Evolutionary conservation across 1,284 basidiomycete genomes (phyloP).

Genomic region (Ustilago cynodontis): DNA sequence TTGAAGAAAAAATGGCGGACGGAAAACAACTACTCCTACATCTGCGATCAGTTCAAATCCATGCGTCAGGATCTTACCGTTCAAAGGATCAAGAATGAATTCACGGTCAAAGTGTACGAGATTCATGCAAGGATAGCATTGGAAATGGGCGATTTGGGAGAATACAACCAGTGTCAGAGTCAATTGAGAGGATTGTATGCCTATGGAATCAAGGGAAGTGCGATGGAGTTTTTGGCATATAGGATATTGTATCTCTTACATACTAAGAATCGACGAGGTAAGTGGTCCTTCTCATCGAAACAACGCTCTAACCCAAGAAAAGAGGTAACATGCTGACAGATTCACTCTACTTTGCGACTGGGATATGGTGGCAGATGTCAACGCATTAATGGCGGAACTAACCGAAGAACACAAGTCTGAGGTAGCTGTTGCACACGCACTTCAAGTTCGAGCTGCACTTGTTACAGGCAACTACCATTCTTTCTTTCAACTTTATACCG

Average conservation of each 20-base stretch:
- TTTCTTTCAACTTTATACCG: conserved; percentile 86
- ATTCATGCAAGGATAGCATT: conserved; percentile 97
- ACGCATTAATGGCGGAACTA: conserved; percentile 94
- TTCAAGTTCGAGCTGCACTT: conserved; percentile 86
- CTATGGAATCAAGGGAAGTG: conserved; percentile 87
- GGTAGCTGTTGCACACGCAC: conserved; percentile 85
- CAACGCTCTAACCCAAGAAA: background rate
- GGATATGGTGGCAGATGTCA: conserved; percentile 77
- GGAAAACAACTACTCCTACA: conserved; percentile 88
- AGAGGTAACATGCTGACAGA: background rate
- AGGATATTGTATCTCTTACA: conserved; percentile 95
- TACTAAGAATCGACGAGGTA: conserved; percentile 84
- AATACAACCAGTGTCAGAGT: conserved; percentile 98
- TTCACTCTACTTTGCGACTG: background rate
- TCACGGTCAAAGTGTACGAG: conserved; percentile 97
- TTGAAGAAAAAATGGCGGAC: conserved; percentile 90
- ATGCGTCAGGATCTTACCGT: conserved; percentile 97
- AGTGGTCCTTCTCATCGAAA: conserved; percentile 66
- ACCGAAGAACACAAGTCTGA: conserved; percentile 86
- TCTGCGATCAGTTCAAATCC: conserved; percentile 98
- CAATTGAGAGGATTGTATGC: conserved; percentile 91
- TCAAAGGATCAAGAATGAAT: conserved; percentile 99
- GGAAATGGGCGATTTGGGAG: conserved; percentile 96
- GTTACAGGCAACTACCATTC: conserved; percentile 93
- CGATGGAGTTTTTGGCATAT: conserved; percentile 96